phyloP scores from a whole-genome alignment of 139 green algal species.

The Eudorina sp. region DNA sequence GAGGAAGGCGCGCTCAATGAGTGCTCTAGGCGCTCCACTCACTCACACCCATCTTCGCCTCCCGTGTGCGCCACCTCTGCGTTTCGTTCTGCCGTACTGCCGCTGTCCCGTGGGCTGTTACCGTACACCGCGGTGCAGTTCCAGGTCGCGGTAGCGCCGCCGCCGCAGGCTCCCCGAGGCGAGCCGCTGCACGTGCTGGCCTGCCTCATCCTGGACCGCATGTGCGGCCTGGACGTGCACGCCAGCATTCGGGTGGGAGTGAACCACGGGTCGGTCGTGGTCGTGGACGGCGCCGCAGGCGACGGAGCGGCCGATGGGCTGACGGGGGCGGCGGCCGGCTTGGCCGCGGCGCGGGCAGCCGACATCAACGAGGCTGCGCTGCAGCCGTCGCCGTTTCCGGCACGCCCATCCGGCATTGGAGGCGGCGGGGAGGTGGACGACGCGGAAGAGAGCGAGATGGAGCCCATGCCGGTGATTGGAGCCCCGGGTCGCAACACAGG shows the following conservation, averaged over 20 bases:
- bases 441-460: not conserved
- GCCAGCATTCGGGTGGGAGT: not conserved
- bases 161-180: not conserved
- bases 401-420: not conserved
- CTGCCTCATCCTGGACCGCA: conserved; percentile 60
- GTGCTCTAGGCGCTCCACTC: too few relatives aligned
- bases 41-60: too few relatives aligned
- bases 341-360: not conserved
- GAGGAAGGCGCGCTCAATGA: too few relatives aligned
- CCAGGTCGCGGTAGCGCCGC: not conserved
- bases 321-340: not conserved
- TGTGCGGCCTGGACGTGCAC: conserved; percentile 68
- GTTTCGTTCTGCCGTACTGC: too few relatives aligned
- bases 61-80: too few relatives aligned
- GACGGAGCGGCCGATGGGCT: not conserved
- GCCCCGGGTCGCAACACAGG: not conserved
- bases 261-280: not conserved
- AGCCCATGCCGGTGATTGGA: too few relatives aligned
- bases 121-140: too few relatives aligned
- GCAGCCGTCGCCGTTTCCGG: conserved; percentile 9
- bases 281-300: not conserved
- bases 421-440: not conserved
- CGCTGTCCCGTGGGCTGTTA: too few relatives aligned
- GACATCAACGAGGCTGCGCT: not conserved
- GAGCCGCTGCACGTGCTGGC: conserved; percentile 56